Base-by-base conservation (phyloP, 1,284 basidiomycete genomes). In the Trametes sp. region DNA sequence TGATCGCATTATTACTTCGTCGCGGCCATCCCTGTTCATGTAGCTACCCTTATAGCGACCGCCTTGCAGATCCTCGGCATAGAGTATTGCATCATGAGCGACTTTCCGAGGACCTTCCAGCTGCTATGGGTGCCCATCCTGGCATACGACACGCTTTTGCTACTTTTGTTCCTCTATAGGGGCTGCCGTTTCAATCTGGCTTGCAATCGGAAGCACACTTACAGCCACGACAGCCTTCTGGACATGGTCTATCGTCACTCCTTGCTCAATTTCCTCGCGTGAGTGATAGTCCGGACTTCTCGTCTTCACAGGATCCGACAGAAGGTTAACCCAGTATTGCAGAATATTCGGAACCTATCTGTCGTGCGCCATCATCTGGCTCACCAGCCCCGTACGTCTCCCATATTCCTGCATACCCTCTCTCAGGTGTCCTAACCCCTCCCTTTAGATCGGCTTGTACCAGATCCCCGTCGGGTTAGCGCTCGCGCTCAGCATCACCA, bases 201-300 rank as follows among this genome's bases (percentile, higher is more conserved):
- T 26, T 57, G 50, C 26, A 44, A 51, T 35, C 61, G 53, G 52
- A 56, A 57, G 49, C 57, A 35, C 51, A 41, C 64, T 7, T 61
- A 59, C 46, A 44, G 14, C 24, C 60, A 66, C 52, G 64, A 66
- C 28, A 64, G 65, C 31, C 64, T 71, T 14, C 56, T 72, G 11
- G 63, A 70, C 21, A 70, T 70, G 70, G 68, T 73, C n/a, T 72
- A 72, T 58, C 61, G 64, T 49, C 70, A 71, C 52, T 72, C 70
- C 1, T 56, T 73, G 21, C 57, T 70, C n/a, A 73, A 72, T 49
- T 73, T 73, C 57, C 58, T 73, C 23, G 72, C 69, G 72, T 73
- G 49, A 59, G 72, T 64, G 2, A 16, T n/a, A n/a, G n/a, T n/a
- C n/a, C n/a, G n/a, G n/a, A n/a, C n/a, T n/a, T n/a, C n/a, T n/a